Conservation (phyloP, 192 early-diverging fungal genomes). For the Entomortierella beljakovae region DNA sequence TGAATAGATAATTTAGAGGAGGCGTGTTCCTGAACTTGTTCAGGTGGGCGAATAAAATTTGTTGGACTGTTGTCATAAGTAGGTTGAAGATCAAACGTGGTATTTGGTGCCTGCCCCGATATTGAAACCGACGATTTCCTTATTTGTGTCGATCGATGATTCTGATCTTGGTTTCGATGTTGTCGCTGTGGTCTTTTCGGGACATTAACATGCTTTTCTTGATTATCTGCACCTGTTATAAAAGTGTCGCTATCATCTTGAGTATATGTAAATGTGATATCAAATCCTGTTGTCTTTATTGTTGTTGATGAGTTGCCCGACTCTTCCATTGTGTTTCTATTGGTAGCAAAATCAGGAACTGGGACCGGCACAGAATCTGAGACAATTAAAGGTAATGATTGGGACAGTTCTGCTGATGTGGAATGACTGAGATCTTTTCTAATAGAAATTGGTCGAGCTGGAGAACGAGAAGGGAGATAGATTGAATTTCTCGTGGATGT, state of each 20-base stretch:
- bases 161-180: constrained; percentile 6
- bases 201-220: background rate
- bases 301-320: background rate
- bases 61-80: no score
- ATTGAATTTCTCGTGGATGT: no score
- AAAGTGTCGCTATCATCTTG: background rate
- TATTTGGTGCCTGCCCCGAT: background rate
- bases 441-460: background rate
- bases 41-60: background rate
- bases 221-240: background rate
- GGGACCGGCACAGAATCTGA: background rate
- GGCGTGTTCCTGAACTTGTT: background rate
- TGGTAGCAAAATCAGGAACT: background rate
- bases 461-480: no score
- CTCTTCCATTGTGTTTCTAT: background rate
- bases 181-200: background rate
- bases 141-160: background rate
- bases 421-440: background rate
- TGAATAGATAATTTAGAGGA: background rate
- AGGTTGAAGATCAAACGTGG: background rate
- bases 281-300: constrained; percentile 10
- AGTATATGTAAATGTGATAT: background rate
- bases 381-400: background rate
- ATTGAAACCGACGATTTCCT: background rate
- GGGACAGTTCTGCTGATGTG: constrained; percentile 13